phyloP scores from a whole-genome alignment of 805 yeast species.

The Naumovozyma dairenensis region DNA sequence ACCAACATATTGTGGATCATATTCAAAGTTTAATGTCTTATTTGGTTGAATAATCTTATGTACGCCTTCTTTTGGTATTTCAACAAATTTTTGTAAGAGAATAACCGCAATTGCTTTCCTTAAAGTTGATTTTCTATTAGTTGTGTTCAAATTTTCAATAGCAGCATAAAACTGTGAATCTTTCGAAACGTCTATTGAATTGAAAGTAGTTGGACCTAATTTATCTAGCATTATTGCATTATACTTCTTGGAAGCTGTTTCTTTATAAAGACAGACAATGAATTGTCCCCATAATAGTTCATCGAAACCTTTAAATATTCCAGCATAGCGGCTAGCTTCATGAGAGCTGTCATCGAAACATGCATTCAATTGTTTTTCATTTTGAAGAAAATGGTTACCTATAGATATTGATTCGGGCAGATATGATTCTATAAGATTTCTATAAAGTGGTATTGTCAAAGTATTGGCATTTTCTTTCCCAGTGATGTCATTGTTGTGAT shows the following conservation, averaged over 20 bases:
- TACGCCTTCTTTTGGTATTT: constrained; percentile 31
- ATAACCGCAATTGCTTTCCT: constrained; percentile 72
- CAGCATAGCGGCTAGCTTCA: too few species aligned
- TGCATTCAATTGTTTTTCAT: too few species aligned
- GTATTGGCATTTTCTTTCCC: too few species aligned
- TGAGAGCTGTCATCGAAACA: too few species aligned
- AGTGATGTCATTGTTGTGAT: too few species aligned
- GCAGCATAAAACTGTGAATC: constrained; percentile 72
- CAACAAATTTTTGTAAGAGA: constrained; percentile 54
- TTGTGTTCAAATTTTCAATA: constrained; percentile 50
- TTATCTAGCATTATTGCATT: constrained; percentile 48
- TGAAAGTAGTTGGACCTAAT: constrained; percentile 56
- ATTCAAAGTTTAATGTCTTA: constrained; percentile 29
- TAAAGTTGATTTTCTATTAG: constrained; percentile 45
- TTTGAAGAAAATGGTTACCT: too few species aligned
- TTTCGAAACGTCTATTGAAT: constrained; percentile 45
- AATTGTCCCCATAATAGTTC: constrained; percentile 25
- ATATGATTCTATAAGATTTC: too few species aligned
- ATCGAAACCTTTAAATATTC: constrained; percentile 20
- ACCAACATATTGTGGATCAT: constrained; percentile 86
- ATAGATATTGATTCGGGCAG: too few species aligned
- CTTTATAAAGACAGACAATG: constrained; percentile 16
- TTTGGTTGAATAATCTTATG: constrained; percentile 6
- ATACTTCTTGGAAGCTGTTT: constrained; percentile 31
- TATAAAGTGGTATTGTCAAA: too few species aligned